phyloP scores from a whole-genome alignment of 2,329 filamentous ascomycete genomes.

The Aspergillus sp. region DNA sequence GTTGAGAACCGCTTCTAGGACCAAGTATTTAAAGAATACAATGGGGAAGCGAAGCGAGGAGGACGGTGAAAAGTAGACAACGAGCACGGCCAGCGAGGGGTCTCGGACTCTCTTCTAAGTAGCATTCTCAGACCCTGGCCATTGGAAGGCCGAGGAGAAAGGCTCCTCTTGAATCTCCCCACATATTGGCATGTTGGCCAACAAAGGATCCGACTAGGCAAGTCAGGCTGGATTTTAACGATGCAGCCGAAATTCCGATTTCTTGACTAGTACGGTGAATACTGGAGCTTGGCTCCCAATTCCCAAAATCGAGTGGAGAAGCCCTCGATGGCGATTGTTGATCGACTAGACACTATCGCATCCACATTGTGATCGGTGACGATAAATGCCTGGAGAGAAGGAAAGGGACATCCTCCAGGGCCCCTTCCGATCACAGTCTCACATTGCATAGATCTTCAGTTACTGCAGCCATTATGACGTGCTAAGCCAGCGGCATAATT shows the following conservation, averaged over 20 bases:
- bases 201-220: neutral
- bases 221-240: neutral
- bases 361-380: slow-evolving; percentile 5
- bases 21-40: neutral
- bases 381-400: neutral
- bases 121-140: neutral
- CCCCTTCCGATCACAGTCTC: neutral
- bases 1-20: neutral
- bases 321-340: neutral
- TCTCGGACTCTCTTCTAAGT: neutral
- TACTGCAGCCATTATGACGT: neutral
- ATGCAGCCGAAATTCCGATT: neutral
- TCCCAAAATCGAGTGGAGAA: neutral
- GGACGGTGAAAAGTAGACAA: neutral
- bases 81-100: neutral
- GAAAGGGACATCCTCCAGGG: too few species aligned
- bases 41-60: neutral
- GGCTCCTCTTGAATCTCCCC: neutral
- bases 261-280: neutral
- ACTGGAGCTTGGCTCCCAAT: neutral
- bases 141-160: neutral
- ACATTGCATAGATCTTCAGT: neutral
- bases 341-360: neutral
- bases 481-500: neutral
- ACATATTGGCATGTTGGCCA: neutral